These are phyloP conservation scores for Trichophyton mentagrophytes DNA, from an alignment of 2,329 filamentous ascomycete genomes.

Conservation along the genomic window DNA sequence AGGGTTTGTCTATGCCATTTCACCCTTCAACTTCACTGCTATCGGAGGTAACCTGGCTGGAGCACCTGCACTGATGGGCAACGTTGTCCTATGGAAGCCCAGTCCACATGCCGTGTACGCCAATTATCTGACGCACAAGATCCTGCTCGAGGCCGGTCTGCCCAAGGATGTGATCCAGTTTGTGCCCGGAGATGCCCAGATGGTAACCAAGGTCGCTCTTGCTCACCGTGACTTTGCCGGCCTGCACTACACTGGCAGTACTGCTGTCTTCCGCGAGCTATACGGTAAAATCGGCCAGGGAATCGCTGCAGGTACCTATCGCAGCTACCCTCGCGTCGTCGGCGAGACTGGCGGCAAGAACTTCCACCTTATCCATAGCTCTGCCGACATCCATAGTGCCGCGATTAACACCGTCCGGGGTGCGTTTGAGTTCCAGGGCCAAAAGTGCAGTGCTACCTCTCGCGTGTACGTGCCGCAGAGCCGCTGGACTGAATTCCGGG, in stretches of 20 bases:
- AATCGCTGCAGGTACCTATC: constrained; percentile 69
- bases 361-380: constrained; percentile 71
- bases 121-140: constrained; percentile 82
- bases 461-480: constrained; percentile 67
- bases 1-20: constrained; percentile 89
- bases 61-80: constrained; percentile 77
- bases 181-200: constrained; percentile 72
- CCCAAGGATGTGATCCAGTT: constrained; percentile 87
- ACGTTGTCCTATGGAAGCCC: constrained; percentile 94
- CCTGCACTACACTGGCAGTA: constrained; percentile 93
- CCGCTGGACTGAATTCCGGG: constrained; percentile 58
- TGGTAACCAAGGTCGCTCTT: constrained; percentile 67
- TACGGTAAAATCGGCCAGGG: constrained; percentile 76
- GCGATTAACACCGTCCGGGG: constrained; percentile 71
- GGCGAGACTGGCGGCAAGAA: constrained; percentile 91
- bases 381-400: constrained; percentile 66
- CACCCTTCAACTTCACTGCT: constrained; percentile 94
- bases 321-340: constrained; percentile 74
- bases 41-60: constrained; percentile 79
- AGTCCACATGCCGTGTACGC: constrained; percentile 77
- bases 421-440: constrained; percentile 81
- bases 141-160: constrained; percentile 80
- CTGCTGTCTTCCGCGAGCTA: constrained; percentile 74
- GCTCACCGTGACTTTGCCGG: constrained; percentile 69
- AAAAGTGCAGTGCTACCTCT: constrained; percentile 81